A percentile compares a stretch with the other conserved stretches of the same genome.
Conservation (phyloP, 2,329 filamentous ascomycete species). For the Diaporthe destruens region DNA sequence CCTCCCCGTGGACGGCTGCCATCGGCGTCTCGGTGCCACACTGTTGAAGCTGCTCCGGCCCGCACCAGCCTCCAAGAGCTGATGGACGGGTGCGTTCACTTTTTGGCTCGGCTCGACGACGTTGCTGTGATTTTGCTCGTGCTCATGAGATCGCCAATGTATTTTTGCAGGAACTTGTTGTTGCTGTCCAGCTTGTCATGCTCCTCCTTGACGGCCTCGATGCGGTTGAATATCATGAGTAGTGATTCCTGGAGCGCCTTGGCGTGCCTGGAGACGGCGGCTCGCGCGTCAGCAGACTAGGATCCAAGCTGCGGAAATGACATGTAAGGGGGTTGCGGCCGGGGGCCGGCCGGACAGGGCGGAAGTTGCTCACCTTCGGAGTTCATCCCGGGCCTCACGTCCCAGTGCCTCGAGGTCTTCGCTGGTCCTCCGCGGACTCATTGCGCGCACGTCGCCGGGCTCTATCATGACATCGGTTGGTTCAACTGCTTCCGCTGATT, state of each 20-base stretch:
- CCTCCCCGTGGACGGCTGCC: slow-evolving; percentile 8
- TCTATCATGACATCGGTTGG: slow-evolving; percentile 82
- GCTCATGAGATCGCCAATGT: slow-evolving; percentile 96
- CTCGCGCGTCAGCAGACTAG: slow-evolving; percentile 41
- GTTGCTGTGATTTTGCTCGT: slow-evolving; percentile 79
- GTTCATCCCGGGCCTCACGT: slow-evolving; percentile 79
- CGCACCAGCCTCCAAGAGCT: neutral
- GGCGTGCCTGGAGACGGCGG: slow-evolving; percentile 75
- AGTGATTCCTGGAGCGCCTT: slow-evolving; percentile 90
- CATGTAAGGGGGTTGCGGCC: neutral
- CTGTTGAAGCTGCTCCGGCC: slow-evolving; percentile 12
- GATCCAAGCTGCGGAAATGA: neutral
- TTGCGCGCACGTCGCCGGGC: slow-evolving; percentile 89
- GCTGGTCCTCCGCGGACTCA: slow-evolving; percentile 92
- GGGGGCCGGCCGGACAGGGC: neutral
- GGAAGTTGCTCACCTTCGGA: slow-evolving; percentile 63
- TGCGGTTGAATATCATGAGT: slow-evolving; percentile 89
- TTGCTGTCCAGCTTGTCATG: slow-evolving; percentile 97
- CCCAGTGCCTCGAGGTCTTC: slow-evolving; percentile 91
- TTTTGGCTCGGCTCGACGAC: slow-evolving; percentile 62
- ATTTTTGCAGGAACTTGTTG: slow-evolving; percentile 97
- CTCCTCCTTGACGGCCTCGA: slow-evolving; percentile 93
- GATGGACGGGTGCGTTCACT: slow-evolving; percentile 53
- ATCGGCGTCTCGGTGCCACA: slow-evolving; percentile 3
- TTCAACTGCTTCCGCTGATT: slow-evolving; percentile 76